These are phyloP conservation scores for Macadamia tetraphylla DNA, from an alignment of 164 flowering plant genomes.

Conservation along the genomic window DNA sequence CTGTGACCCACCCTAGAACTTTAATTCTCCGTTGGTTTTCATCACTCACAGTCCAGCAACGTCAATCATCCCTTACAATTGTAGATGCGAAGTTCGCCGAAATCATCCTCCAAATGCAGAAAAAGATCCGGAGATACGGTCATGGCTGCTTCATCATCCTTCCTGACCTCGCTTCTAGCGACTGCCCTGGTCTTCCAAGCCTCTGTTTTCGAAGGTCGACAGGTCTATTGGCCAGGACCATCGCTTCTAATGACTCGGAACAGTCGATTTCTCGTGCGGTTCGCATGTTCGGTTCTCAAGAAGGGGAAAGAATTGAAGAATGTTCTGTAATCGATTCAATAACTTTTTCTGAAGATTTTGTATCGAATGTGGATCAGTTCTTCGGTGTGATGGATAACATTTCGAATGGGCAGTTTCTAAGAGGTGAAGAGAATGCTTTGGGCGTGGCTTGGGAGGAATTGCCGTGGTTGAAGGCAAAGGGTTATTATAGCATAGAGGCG, in stretches of 20 bases:
- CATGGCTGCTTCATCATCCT: slow-evolving; percentile 62
- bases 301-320: slow-evolving; percentile 37
- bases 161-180: slow-evolving; percentile 55
- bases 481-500: slow-evolving; percentile 73
- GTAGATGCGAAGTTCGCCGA: slow-evolving; percentile 45
- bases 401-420: slow-evolving; percentile 63
- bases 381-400: slow-evolving; percentile 62
- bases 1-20: slow-evolving; percentile 45
- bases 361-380: slow-evolving; percentile 53
- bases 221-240: slow-evolving; percentile 57
- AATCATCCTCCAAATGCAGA: slow-evolving; percentile 59
- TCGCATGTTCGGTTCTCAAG: slow-evolving; percentile 51
- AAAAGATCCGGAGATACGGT: slow-evolving; percentile 32
- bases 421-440: slow-evolving; percentile 50
- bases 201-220: slow-evolving; percentile 58
- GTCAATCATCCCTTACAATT: slow-evolving; percentile 58
- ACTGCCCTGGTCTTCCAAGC: slow-evolving; percentile 40
- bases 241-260: slow-evolving; percentile 34
- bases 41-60: slow-evolving; percentile 62
- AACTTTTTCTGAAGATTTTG: slow-evolving; percentile 58
- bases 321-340: slow-evolving; percentile 45
- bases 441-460: slow-evolving; percentile 71
- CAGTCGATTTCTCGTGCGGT: slow-evolving; percentile 28
- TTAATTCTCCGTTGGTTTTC: slow-evolving; percentile 80
- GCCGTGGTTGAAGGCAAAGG: slow-evolving; percentile 76